phyloP scores from a whole-genome alignment of 805 yeast species.

The Henningerozyma blattae region DNA sequence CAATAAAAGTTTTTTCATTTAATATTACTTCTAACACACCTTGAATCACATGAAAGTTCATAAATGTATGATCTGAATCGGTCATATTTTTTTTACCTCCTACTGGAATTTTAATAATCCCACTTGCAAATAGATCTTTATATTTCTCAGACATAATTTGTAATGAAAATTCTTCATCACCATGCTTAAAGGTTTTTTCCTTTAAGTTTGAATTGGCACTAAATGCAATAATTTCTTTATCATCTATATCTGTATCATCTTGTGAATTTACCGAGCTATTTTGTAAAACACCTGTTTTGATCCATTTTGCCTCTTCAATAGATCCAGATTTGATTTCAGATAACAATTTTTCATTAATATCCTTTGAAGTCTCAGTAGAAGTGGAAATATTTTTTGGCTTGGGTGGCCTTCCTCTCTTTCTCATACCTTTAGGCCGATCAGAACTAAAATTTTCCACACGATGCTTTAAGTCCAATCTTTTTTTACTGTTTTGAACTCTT shows the following conservation, averaged over 20 bases:
- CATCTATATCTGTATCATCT: slow-evolving; percentile 8
- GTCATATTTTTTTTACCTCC: slow-evolving; percentile 54
- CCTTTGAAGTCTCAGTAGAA: slow-evolving; percentile 6
- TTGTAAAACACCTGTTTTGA: slow-evolving; percentile 18
- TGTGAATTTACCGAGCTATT: slow-evolving; percentile 21
- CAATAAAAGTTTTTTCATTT: slow-evolving; percentile 45
- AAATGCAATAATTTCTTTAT: slow-evolving; percentile 40
- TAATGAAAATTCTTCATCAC: slow-evolving; percentile 44
- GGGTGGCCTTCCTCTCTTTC: slow-evolving; percentile 21
- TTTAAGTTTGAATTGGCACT: slow-evolving; percentile 44
- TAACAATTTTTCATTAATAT: slow-evolving; percentile 8
- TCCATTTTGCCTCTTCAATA: slow-evolving; percentile 17
- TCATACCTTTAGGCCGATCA: slow-evolving; percentile 15
- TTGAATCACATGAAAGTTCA: slow-evolving; percentile 60
- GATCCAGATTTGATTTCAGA: slow-evolving; percentile 14
- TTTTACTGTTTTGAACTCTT: slow-evolving; percentile 5
- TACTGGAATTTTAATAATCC: slow-evolving; percentile 53
- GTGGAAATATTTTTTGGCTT: slow-evolving; percentile 4
- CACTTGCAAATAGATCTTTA: slow-evolving; percentile 57
- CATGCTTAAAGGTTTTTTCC: slow-evolving; percentile 28
- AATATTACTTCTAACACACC: slow-evolving; percentile 64
- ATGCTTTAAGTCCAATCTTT: slow-evolving; percentile 6
- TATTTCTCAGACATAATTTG: slow-evolving; percentile 55
- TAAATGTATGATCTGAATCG: slow-evolving; percentile 43
- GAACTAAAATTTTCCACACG: no score